phyloP scores from a whole-genome alignment of 371 early-diverging fungal genomes.

The Mucor lusitanicus region DNA sequence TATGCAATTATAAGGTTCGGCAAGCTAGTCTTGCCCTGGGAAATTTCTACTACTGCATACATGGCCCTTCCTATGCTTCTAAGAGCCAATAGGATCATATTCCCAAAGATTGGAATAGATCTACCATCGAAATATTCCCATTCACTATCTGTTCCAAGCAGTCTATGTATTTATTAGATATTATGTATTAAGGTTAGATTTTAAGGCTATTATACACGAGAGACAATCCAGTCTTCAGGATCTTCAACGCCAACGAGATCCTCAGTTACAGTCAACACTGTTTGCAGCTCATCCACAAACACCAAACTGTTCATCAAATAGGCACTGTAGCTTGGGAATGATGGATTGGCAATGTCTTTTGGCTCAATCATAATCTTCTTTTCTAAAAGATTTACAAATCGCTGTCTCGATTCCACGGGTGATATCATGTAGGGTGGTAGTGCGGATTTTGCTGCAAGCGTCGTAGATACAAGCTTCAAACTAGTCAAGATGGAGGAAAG shows the following conservation, averaged over 20 bases:
- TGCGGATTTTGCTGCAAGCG: conserved; percentile 39
- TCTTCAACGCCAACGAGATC: conserved; percentile 44
- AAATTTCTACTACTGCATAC: background rate
- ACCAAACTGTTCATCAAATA: conserved; percentile 37
- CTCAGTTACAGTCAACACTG: conserved; percentile 23
- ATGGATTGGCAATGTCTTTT: conserved; percentile 28
- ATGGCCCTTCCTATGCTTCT: background rate
- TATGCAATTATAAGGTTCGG: background rate
- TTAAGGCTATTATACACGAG: conserved; percentile 12
- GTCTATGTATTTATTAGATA: too few species aligned
- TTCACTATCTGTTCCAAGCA: background rate
- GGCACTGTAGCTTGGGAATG: conserved; percentile 34
- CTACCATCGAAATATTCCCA: background rate
- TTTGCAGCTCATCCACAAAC: conserved; percentile 39
- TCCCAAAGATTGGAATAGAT: background rate
- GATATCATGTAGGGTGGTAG: conserved; percentile 44
- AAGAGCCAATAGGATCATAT: background rate
- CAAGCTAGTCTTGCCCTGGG: background rate
- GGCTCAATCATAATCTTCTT: conserved; percentile 23
- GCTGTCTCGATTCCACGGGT: conserved; percentile 31
- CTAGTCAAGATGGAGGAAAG: conserved; percentile 43
- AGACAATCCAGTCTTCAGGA: conserved; percentile 38
- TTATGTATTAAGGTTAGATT: too few species aligned
- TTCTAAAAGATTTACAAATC: conserved; percentile 26
- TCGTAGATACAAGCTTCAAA: conserved; percentile 41